phyloP scores from a whole-genome alignment of 192 early-diverging fungal genomes.

The Umbelopsis sp. region DNA sequence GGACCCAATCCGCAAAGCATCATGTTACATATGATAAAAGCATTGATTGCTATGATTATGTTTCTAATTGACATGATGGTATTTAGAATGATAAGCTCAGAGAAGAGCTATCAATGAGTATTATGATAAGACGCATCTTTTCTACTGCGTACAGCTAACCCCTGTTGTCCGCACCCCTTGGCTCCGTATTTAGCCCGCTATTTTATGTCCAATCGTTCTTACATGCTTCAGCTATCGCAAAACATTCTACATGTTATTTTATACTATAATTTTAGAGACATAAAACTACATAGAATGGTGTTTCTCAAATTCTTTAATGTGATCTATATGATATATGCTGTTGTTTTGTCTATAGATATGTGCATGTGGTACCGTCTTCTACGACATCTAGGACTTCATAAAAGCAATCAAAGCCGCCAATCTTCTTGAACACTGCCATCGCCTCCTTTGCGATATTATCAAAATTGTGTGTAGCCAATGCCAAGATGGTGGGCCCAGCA shows the following conservation, averaged over 20 bases:
- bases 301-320: neutral
- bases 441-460: slow-evolving; percentile 77
- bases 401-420: slow-evolving; percentile 59
- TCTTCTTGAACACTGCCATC: slow-evolving; percentile 60
- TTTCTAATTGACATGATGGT: slow-evolving; percentile 12
- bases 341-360: slow-evolving; percentile 16
- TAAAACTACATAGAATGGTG: neutral
- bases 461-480: slow-evolving; percentile 83
- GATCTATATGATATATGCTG: neutral
- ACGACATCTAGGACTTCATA: slow-evolving; percentile 68
- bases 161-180: neutral
- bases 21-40: neutral
- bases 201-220: neutral
- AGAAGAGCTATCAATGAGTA: too few relatives aligned
- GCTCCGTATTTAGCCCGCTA: neutral
- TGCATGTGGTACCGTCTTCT: slow-evolving; percentile 54
- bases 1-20: neutral
- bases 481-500: slow-evolving; percentile 96
- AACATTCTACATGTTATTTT: too few relatives aligned
- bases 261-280: neutral
- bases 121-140: neutral
- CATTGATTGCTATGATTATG: neutral
- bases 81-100: too few relatives aligned
- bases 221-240: neutral
- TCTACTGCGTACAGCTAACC: slow-evolving; percentile 6